Evolutionary conservation across 2,329 filamentous ascomycete genomes (phyloP).

Genomic region (Proliferodiscus dingleyae): DNA sequence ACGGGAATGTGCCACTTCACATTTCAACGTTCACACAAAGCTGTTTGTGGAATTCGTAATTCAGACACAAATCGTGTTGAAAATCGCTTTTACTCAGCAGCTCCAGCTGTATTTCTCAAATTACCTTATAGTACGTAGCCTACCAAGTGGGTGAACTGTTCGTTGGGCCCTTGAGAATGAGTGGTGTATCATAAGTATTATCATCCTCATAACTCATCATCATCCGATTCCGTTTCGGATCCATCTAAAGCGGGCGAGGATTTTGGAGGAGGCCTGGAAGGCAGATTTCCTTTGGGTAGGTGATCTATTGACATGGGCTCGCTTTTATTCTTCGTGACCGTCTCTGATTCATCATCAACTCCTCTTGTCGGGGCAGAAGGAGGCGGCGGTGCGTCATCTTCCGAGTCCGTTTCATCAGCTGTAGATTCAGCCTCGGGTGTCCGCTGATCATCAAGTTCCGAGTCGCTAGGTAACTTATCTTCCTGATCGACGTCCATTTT

Average conservation of each 20-base stretch:
- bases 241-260: constrained; percentile 11
- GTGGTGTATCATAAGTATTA: constrained; percentile 6
- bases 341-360: no score
- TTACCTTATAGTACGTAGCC: no score
- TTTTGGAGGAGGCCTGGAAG: constrained; percentile 10
- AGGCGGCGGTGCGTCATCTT: constrained; percentile 8
- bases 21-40: no score
- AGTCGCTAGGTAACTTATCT: constrained; percentile 10
- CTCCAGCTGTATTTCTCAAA: no score
- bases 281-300: constrained; percentile 19
- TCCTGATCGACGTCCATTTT: constrained; percentile 46
- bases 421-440: constrained; percentile 23
- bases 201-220: constrained; percentile 25
- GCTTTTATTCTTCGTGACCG: neutral
- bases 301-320: no score
- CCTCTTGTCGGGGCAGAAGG: constrained; percentile 10
- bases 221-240: constrained; percentile 30
- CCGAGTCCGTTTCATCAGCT: constrained; percentile 17
- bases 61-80: no score
- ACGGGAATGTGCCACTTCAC: no score
- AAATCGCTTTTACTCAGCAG: no score
- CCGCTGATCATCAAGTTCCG: constrained; percentile 17
- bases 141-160: no score
- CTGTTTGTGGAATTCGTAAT: no score
- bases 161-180: no score